Base-by-base conservation (phyloP, 2,329 filamentous ascomycete genomes). In the Exophiala sideris region DNA sequence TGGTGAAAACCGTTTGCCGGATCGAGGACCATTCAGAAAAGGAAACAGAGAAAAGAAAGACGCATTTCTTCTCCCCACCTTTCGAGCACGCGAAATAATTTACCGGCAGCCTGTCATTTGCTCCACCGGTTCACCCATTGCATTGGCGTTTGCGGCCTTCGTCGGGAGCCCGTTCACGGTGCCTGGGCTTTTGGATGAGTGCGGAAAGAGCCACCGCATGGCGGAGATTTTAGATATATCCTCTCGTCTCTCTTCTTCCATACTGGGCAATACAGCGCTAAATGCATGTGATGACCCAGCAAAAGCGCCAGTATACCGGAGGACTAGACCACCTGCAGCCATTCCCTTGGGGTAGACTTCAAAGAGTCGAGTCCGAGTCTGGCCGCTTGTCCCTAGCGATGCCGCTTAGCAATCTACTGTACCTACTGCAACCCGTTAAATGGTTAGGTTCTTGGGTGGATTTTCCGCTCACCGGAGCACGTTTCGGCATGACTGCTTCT, bases 361-460 rank as follows among this genome's bases (percentile, higher is more conserved):
- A 18, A 20, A 21, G 24, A 38, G 21, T 34, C 10, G 34, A 34
- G 20, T n/a, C 14, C 24, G 50, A 29, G 45, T 35, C 45, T 45
- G 24, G 24, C 24, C 24, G 24, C 24, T 32, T 45, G 45, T 38
- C 35, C 50, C 46, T 57, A 47, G 54, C 46, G 39, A 45, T 48
- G 50, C 49, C 54, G 51, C 50, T 54, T 54, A 45, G 35, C 49
- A 38, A 36, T 21, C 21, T 46, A 50, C 35, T 38, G 14, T 16
- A 10, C 35, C 10, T 38, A 29, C 41, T 44, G 41, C 20, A 44
- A 44, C 24, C 46, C 45, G 44, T 50, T 48, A 47, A 14, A 38
- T 48, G 48, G 45, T 51, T 54, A 58, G 50, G 51, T 52, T 52
- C 39, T 42, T 54, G 56, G 35, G 51, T 54, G 56, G 35, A 51